phyloP scores from a whole-genome alignment of 2,329 filamentous ascomycete species.

The Metarhizium anisopliae region DNA sequence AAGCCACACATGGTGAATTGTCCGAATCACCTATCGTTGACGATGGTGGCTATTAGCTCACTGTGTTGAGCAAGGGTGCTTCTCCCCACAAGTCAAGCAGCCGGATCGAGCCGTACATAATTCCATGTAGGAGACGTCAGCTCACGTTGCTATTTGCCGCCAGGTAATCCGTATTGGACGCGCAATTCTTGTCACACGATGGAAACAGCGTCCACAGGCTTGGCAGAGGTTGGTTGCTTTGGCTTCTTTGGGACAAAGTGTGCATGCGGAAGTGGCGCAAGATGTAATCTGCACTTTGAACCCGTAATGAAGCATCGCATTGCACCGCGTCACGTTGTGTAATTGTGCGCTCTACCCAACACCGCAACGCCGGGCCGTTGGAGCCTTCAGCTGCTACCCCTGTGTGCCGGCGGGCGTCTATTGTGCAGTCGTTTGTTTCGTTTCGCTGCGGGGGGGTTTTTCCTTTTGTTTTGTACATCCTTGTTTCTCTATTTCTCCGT shows the following conservation, averaged over 20 bases:
- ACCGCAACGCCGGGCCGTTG: neutral
- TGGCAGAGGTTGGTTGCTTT: no score
- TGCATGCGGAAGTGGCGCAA: no score
- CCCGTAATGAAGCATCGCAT: neutral
- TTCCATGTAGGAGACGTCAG: neutral
- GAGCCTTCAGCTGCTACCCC: neutral
- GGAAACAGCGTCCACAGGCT: no score
- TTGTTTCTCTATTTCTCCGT: neutral
- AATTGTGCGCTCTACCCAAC: neutral
- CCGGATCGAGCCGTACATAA: neutral
- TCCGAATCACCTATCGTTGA: neutral
- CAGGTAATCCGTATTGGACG: neutral
- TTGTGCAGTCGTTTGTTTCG: neutral
- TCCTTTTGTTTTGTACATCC: neutral
- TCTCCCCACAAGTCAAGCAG: neutral
- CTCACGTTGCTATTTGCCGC: slow-evolving; percentile 1
- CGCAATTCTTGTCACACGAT: neutral
- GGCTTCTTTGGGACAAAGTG: neutral
- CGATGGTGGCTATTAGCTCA: neutral
- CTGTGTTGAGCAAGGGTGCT: neutral
- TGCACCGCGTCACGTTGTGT: neutral
- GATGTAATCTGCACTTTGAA: no score
- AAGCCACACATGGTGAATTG: neutral
- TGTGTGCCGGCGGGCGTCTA: neutral
- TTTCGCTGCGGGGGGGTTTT: no score